Conservation (phyloP, 2,329 filamentous ascomycete species). For the Berkeleyomyces basicola region DNA sequence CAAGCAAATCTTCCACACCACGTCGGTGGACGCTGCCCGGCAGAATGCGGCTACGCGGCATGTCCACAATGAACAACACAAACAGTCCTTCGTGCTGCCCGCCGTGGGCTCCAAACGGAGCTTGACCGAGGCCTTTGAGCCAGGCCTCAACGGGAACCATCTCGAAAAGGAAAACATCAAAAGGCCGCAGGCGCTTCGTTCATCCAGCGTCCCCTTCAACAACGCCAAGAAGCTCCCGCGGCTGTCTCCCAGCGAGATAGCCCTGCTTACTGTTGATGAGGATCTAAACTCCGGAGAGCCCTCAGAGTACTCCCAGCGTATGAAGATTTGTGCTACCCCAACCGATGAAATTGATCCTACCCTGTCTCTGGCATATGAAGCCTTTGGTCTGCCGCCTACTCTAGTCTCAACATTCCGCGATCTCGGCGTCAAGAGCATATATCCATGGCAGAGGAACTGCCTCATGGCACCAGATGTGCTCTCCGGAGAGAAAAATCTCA, state of each 20-base stretch:
- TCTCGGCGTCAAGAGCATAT: slow-evolving; percentile 56
- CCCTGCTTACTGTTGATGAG: slow-evolving; percentile 18
- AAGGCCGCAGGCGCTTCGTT: not conserved
- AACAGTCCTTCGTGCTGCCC: not conserved
- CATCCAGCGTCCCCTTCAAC: not conserved
- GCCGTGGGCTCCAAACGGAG: slow-evolving; percentile 7
- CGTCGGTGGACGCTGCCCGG: slow-evolving; percentile 9
- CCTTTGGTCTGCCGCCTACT: slow-evolving; percentile 43
- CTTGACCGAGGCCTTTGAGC: slow-evolving; percentile 8
- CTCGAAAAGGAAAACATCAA: not conserved
- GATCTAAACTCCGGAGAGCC: slow-evolving; percentile 10
- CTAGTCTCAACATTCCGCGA: slow-evolving; percentile 48
- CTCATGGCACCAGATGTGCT: slow-evolving; percentile 51
- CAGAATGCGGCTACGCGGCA: not conserved
- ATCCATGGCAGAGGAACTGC: slow-evolving; percentile 66
- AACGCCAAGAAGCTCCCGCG: slow-evolving; percentile 13
- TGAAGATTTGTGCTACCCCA: slow-evolving; percentile 35
- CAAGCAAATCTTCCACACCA: slow-evolving; percentile 9
- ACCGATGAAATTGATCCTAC: slow-evolving; percentile 33
- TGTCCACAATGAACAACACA: not conserved
- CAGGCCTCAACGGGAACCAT: not conserved
- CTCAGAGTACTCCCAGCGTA: slow-evolving; percentile 43
- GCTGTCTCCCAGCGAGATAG: slow-evolving; percentile 31
- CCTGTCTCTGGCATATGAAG: slow-evolving; percentile 44
- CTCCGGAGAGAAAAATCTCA: slow-evolving; percentile 47